These are phyloP conservation scores for Aphanomyces astaci DNA, from an alignment of 352 stramenopile species.

Conservation along the genomic window DNA sequence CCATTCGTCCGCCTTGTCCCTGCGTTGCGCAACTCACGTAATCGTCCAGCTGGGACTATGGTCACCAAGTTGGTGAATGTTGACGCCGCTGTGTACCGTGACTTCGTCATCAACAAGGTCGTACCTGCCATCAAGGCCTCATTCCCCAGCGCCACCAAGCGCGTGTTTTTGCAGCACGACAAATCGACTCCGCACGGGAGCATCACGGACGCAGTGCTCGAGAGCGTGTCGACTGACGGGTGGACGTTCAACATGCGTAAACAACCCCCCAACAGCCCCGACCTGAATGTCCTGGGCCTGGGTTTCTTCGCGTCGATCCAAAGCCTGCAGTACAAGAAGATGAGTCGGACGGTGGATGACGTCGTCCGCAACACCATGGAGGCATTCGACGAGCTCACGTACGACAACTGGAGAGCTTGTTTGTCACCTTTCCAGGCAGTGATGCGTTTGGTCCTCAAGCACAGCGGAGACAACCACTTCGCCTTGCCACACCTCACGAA, in stretches of 20 bases:
- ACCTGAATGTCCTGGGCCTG: conserved; percentile 31
- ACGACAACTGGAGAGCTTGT: background rate
- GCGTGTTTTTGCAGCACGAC: conserved; percentile 25
- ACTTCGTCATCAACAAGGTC: too few species aligned
- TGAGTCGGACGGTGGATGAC: background rate
- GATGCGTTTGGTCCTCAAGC: background rate
- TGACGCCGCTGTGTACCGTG: too few species aligned
- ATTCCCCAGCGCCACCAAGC: conserved; percentile 3
- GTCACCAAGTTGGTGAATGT: conserved; percentile 23
- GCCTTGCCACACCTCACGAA: background rate
- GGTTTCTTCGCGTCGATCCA: too few species aligned
- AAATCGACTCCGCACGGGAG: conserved; percentile 25
- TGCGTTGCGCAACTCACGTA: conserved; percentile 22
- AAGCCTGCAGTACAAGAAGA: too few species aligned
- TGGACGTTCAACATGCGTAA: conserved; percentile 26
- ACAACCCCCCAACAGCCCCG: conserved; percentile 28
- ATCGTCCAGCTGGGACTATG: conserved; percentile 18
- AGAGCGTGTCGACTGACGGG: conserved; percentile 2
- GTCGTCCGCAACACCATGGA: background rate
- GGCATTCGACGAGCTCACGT: background rate
- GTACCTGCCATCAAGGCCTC: too few species aligned
- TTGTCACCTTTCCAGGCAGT: background rate
- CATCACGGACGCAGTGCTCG: conserved; percentile 12
- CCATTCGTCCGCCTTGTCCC: conserved; percentile 17
- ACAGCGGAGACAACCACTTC: background rate